Conservation (phyloP, 805 yeast genomes). For the Suhomyces xylopsoci region DNA sequence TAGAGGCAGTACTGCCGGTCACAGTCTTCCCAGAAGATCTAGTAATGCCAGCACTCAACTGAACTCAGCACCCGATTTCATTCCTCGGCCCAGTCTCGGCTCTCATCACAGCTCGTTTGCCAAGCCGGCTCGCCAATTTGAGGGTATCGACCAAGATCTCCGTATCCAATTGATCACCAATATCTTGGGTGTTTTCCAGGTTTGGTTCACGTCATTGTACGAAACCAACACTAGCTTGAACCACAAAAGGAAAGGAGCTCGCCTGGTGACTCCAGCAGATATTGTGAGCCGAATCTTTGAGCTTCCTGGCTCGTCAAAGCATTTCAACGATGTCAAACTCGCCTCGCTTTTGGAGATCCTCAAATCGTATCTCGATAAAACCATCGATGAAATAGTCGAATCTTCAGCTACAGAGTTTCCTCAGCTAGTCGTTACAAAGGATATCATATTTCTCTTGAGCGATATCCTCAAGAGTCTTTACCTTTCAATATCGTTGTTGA, state of each 20-base stretch:
- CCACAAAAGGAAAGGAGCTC: constrained; percentile 2
- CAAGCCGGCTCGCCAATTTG: constrained; percentile 9
- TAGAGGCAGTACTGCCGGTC: background rate
- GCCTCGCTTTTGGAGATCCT: constrained; percentile 14
- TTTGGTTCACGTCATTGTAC: constrained; percentile 20
- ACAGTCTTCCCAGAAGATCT: background rate
- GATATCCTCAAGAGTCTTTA: constrained; percentile 23
- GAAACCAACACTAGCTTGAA: constrained; percentile 5
- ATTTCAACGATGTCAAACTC: constrained; percentile 14
- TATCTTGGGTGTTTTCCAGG: constrained; percentile 19
- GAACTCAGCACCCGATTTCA: background rate
- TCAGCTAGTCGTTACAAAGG: constrained; percentile 21
- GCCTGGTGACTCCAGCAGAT: constrained; percentile 8
- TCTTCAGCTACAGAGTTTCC: constrained; percentile 8
- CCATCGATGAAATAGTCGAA: constrained; percentile 13
- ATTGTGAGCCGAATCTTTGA: constrained; percentile 16
- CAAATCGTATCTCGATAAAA: constrained; percentile 15
- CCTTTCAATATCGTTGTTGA: constrained; percentile 13
- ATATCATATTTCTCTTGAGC: constrained; percentile 21
- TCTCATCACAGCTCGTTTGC: background rate
- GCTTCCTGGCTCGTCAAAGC: constrained; percentile 14
- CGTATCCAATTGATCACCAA: constrained; percentile 21
- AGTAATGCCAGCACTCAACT: background rate
- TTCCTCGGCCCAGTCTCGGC: background rate
- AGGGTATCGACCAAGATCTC: constrained; percentile 19